These are phyloP conservation scores for Torulaspora microellipsoides DNA, from an alignment of 805 yeast species.

Conservation along the genomic window DNA sequence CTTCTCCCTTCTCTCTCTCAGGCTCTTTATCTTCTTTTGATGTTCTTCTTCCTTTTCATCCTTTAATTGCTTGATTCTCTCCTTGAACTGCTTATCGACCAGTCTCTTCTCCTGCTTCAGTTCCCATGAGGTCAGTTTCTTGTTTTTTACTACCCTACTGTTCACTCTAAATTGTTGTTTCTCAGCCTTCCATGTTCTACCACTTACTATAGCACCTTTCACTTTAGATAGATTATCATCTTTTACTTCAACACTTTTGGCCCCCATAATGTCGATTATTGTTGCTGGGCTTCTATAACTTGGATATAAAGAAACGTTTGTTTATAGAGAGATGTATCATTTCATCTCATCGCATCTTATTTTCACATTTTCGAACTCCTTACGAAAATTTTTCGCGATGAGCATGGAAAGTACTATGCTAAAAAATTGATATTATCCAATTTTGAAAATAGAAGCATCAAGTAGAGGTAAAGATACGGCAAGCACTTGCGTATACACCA, in stretches of 20 bases:
- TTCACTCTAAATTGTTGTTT: slow-evolving; percentile 65
- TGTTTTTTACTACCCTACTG: slow-evolving; percentile 50
- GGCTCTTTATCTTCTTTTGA: slow-evolving; percentile 47
- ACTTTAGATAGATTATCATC: slow-evolving; percentile 10
- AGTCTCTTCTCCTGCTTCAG: slow-evolving; percentile 61
- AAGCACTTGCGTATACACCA: too few relatives aligned
- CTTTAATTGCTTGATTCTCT: slow-evolving; percentile 65
- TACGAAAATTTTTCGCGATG: too few relatives aligned
- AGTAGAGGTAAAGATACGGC: too few relatives aligned
- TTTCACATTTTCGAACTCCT: too few relatives aligned
- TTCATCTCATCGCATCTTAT: slow-evolving; percentile 16
- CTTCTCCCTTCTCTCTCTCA: slow-evolving; percentile 71
- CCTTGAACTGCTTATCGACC: slow-evolving; percentile 62
- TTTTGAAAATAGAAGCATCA: too few relatives aligned
- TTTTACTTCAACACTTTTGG: slow-evolving; percentile 1
- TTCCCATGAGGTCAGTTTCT: slow-evolving; percentile 51
- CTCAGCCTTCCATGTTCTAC: slow-evolving; percentile 67
- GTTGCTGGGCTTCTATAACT: too few relatives aligned
- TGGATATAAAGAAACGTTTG: too few relatives aligned
- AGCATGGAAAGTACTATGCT: too few relatives aligned
- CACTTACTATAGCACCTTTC: slow-evolving; percentile 53
- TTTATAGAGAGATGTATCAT: background rate
- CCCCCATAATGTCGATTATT: slow-evolving; percentile 3
- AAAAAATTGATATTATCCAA: too few relatives aligned
- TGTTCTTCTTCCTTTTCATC: slow-evolving; percentile 68